Evolutionary conservation across 257 asterid species (phyloP), one percentile per base, ranked within the genome.

Genomic region (Solanum virginianum): DNA sequence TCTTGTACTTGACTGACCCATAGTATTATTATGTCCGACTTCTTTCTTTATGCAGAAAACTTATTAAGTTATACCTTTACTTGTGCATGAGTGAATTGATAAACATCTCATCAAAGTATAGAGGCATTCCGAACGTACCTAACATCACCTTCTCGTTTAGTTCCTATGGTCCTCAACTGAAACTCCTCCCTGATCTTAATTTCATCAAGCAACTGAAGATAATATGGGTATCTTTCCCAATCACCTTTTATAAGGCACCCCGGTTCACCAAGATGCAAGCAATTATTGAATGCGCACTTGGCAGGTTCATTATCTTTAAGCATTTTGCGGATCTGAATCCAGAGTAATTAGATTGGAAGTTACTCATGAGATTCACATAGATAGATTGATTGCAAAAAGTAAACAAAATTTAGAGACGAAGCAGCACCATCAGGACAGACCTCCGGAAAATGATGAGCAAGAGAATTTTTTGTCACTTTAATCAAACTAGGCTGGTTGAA

Each of bases 181-280:
- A 94, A 91, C 86, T 93, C 97, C 92, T 96, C 99, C 88, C 99
- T 92, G 84, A 95, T 88, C 85, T 91, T 93, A 80, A 96, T 95
- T 89, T 96, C 99, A 62, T 95, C 98, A 29, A 95, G 97, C 89
- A 95, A 89, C 85, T 95, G 97, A 90, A 95, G 94, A 90, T 96
- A 96, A 91, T 89, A 94, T 2, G 98, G 59, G 84, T 93, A 96
- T 89, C 99, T 92, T 89, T 95, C 99, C 99, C 99, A 96, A 86
- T 91, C 96, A 20, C 91, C 96, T 84, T 87, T 86, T 49, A 94
- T 94, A 66, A 92, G 72, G 90, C 99, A 96, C 49, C 98, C 99
- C 17, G 93, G 98, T 90, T 96, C 99, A 9, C 98, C 96, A 63
- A 94, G 81, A 89, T 96, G 99, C 90, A 94, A 85, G 94, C 99